phyloP scores from a whole-genome alignment of 164 flowering plant species.

The Houttuynia cordata region DNA sequence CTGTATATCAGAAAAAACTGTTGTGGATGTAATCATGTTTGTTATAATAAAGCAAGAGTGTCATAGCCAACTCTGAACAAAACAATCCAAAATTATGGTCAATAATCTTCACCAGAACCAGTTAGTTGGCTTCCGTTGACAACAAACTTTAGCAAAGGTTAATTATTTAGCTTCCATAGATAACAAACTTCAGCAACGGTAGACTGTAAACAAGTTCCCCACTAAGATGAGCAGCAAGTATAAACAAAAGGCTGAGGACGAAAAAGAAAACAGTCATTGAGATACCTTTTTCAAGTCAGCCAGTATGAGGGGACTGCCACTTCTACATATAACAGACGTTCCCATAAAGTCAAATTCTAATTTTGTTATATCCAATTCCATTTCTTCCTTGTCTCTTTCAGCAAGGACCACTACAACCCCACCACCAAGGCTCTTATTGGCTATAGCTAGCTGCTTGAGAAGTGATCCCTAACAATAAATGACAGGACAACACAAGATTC shows the following conservation, averaged over 20 bases:
- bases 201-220: background rate
- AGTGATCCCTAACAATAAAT: conserved; percentile 66
- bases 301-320: conserved; percentile 92
- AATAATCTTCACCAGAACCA: no score
- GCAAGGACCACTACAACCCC: conserved; percentile 91
- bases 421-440: conserved; percentile 89
- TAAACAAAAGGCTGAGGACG: background rate
- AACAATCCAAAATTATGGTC: no score
- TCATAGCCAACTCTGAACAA: background rate
- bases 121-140: no score
- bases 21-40: background rate
- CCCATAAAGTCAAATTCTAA: conserved; percentile 91
- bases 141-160: no score
- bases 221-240: background rate
- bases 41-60: background rate
- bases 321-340: conserved; percentile 87
- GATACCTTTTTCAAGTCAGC: conserved; percentile 85
- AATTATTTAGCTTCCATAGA: background rate
- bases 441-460: conserved; percentile 88
- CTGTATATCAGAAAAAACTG: conserved; percentile 20
- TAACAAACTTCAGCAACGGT: background rate
- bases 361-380: conserved; percentile 90
- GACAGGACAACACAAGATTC: background rate
- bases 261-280: conserved; percentile 1
- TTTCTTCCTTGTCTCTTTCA: conserved; percentile 94